These are phyloP conservation scores for Nannochloropsis granulata DNA, from an alignment of 108 stramenopile species.

Conservation along the genomic window DNA sequence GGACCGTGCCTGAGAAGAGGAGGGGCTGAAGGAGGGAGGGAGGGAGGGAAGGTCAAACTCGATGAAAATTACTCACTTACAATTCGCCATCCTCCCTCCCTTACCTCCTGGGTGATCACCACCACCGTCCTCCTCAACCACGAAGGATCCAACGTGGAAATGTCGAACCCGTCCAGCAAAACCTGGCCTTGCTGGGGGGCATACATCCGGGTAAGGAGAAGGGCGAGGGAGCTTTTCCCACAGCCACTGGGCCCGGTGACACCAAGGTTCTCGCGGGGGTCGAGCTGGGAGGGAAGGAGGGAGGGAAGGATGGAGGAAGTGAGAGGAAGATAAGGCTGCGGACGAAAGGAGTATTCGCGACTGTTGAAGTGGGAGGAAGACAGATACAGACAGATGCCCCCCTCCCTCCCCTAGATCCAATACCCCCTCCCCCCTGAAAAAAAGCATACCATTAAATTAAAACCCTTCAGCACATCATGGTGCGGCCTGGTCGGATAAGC, in stretches of 20 bases:
- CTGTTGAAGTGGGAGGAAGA: no score
- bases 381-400: no score
- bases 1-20: slow-evolving; percentile 54
- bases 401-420: no score
- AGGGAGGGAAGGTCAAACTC: no score
- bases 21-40: slow-evolving; percentile 49
- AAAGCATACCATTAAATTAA: background rate
- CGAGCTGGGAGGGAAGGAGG: slow-evolving; percentile 33
- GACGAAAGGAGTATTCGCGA: no score
- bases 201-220: slow-evolving; percentile 74
- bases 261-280: slow-evolving; percentile 63
- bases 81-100: background rate
- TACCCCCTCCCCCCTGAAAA: background rate
- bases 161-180: slow-evolving; percentile 34
- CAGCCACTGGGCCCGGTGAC: slow-evolving; percentile 75
- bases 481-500: slow-evolving; percentile 38
- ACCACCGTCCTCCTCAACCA: slow-evolving; percentile 8
- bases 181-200: slow-evolving; percentile 45
- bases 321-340: no score
- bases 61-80: background rate
- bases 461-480: slow-evolving; percentile 43
- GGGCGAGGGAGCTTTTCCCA: slow-evolving; percentile 73
- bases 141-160: slow-evolving; percentile 13
- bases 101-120: background rate
- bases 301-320: background rate